A percentile compares a stretch with the other conserved stretches of the same genome.
phyloP scores from a whole-genome alignment of 352 stramenopile species.

The Pythium guiyangense region DNA sequence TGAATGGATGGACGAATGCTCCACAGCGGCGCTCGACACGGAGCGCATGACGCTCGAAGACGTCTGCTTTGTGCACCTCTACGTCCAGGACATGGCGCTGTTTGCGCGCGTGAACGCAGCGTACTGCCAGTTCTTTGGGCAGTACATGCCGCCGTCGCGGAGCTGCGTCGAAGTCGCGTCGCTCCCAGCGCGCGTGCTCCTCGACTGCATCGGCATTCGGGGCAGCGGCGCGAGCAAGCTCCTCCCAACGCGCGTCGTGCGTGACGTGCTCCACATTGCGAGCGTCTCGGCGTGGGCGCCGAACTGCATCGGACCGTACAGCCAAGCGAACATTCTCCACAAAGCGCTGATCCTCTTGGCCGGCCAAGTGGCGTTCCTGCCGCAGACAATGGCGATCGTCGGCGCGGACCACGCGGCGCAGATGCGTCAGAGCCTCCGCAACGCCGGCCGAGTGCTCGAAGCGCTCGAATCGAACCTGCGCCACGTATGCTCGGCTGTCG shows the following conservation, averaged over 20 bases:
- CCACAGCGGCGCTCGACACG: background rate
- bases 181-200: slow-evolving; percentile 66
- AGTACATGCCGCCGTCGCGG: slow-evolving; percentile 73
- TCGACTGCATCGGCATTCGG: slow-evolving; percentile 90
- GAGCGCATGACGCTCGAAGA: slow-evolving; percentile 72
- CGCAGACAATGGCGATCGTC: slow-evolving; percentile 92
- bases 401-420: slow-evolving; percentile 36
- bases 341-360: slow-evolving; percentile 91
- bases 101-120: slow-evolving; percentile 93
- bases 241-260: slow-evolving; percentile 44
- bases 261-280: slow-evolving; percentile 94
- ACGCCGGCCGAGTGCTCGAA: slow-evolving; percentile 65
- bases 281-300: slow-evolving; percentile 97
- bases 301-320: slow-evolving; percentile 98
- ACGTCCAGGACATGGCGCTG: slow-evolving; percentile 92
- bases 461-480: slow-evolving; percentile 76
- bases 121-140: slow-evolving; percentile 92
- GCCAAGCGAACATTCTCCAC: slow-evolving; percentile 94
- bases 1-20: background rate
- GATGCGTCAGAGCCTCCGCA: slow-evolving; percentile 50
- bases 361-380: slow-evolving; percentile 96
- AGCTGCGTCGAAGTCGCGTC: slow-evolving; percentile 84
- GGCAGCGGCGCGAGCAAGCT: slow-evolving; percentile 63
- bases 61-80: slow-evolving; percentile 96
- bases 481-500: slow-evolving; percentile 57